These are phyloP conservation scores for Silene conica DNA, from an alignment of 148 eudicot genomes.

Conservation along the genomic window DNA sequence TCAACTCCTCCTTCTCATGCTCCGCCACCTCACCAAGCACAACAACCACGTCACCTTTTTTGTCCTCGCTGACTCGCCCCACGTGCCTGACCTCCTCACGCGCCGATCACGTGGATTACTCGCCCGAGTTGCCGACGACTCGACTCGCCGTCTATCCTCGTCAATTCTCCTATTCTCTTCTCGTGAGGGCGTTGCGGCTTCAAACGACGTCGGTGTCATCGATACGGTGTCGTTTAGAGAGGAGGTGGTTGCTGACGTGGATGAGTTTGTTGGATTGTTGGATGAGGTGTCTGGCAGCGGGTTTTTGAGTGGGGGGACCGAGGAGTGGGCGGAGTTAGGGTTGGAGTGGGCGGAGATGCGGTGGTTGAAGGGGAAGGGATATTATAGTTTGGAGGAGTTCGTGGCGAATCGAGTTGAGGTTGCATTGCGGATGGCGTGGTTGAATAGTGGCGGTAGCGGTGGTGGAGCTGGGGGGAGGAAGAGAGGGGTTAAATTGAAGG, in stretches of 20 bases:
- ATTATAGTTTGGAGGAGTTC: conserved; percentile 74
- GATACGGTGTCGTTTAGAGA: conserved; percentile 64
- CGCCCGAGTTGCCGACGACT: conserved; percentile 37
- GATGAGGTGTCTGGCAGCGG: conserved; percentile 53
- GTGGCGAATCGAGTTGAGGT: conserved; percentile 77
- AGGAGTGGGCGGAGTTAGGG: conserved; percentile 52
- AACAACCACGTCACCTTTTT: conserved; percentile 46
- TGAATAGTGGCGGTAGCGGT: conserved; percentile 34
- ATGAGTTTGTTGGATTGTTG: conserved; percentile 50
- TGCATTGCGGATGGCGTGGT: conserved; percentile 79
- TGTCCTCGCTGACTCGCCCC: conserved; percentile 56
- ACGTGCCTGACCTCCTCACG: conserved; percentile 49
- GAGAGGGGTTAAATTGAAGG: conserved; percentile 82
- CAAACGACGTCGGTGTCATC: conserved; percentile 21
- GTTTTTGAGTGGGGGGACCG: conserved; percentile 56
- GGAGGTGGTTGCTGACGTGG: conserved; percentile 45
- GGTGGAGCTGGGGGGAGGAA: conserved; percentile 49
- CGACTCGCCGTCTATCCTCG: conserved; percentile 32
- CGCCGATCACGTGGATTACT: conserved; percentile 60
- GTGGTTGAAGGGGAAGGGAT: conserved; percentile 89
- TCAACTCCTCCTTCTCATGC: conserved; percentile 64
- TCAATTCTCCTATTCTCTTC: conserved; percentile 56
- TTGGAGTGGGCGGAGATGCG: conserved; percentile 72
- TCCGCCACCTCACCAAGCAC: conserved; percentile 16
- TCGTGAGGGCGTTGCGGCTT: conserved; percentile 37